Evolutionary conservation across 2,329 filamentous ascomycete genomes (phyloP).

Genomic region (Corynespora cassiicola): DNA sequence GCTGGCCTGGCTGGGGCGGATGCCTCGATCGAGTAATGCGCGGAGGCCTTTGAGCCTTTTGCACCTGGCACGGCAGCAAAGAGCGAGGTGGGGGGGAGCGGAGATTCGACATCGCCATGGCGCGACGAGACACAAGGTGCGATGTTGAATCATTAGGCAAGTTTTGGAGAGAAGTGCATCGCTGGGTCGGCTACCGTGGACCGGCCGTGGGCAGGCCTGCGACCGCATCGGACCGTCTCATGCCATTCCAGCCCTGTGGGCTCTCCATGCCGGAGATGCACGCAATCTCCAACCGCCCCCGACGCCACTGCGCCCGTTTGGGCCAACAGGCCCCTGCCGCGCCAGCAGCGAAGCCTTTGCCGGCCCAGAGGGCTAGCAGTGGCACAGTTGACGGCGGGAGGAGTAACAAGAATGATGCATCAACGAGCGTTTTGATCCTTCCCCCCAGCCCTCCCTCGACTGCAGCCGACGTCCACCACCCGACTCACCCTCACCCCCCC

Average conservation of each 20-base stretch:
- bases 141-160: conserved; percentile 4
- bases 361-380: background rate
- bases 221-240: conserved; percentile 2
- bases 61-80: too few species aligned
- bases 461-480: background rate
- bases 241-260: conserved; percentile 16
- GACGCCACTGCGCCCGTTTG: conserved; percentile 1
- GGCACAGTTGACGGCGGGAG: conserved; percentile 12
- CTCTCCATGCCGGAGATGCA: conserved; percentile 12
- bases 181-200: too few species aligned
- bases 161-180: conserved; percentile 1
- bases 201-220: conserved; percentile 1
- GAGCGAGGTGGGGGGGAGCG: too few species aligned
- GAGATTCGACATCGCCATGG: too few species aligned
- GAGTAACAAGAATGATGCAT: conserved; percentile 12
- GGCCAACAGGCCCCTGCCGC: conserved; percentile 3
- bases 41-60: too few species aligned
- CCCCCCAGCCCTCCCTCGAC: conserved; percentile 8
- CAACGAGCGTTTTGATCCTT: conserved; percentile 16
- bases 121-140: background rate
- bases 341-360: too few species aligned
- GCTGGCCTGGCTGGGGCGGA: too few species aligned
- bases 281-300: conserved; percentile 1
- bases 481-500: too few species aligned
- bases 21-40: too few species aligned